Evolutionary conservation across 495 filamentous ascomycete genomes (phyloP), one percentile per base, ranked within the genome.

Genomic region (Penicillium cataractarum): DNA sequence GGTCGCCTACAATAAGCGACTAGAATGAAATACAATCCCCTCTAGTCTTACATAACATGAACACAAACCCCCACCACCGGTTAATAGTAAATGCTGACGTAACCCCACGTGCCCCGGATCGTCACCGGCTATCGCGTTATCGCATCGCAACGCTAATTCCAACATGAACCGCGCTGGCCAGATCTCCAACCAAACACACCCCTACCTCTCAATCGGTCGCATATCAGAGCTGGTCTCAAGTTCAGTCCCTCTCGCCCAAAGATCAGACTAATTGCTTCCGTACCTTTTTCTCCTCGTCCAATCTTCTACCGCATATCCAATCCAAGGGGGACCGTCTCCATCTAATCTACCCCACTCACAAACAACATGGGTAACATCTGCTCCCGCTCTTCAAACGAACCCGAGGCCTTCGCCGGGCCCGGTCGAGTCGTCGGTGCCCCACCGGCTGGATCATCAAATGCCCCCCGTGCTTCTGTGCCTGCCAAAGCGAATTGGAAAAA

Each of bases 351-450:
- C 27, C 48, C 31, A 44, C 49, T 33, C 31, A 39, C 56, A 9
- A 48, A 53, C 49, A 82, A 46, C 58, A 92, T 93, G 90, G 90
- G 90, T 44, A 90, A 88, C 69, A 79, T 89, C 71, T 93, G 89
- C 77, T 86, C 89, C 69, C 87, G 88, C 68, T 77, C 82, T 42
- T 78, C 83, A n/a, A 79, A 83, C 62, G 80, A 86, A 54, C 50
- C 73, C 39, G 78, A 81, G 49, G 58, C 72, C 46, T 91, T 89
- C 79, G 70, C 84, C 19, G 78, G 81, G 15, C 89, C 89, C 4
- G 89, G 88, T 58, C 87, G 89, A 17, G 82, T 83, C 15, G 83
- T 92, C 24, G 78, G 78, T 39, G 65, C 74, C 59, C 55, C 58
- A 39, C 22, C 55, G 31, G 22, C 67, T 21, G 31, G 19, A 21